Percentiles rank a stretch among this genome's conserved stretches.
Evolutionary conservation across 345 rosid genomes (phyloP).

Genomic region (Eucalyptus urophylla): DNA sequence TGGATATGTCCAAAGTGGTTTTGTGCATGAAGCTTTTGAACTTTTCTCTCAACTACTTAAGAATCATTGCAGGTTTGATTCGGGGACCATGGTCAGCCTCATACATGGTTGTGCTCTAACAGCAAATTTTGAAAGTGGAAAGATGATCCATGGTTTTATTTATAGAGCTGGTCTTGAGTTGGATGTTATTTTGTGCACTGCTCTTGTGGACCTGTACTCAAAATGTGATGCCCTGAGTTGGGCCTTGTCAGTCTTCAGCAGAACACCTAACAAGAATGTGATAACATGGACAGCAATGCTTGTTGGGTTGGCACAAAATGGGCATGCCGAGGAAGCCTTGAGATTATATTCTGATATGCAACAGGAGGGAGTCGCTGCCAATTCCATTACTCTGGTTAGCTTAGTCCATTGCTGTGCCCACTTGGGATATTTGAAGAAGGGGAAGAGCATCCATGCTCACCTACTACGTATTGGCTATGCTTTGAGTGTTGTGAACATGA

Average conservation of each 20-base stretch:
- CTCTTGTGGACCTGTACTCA: slow-evolving; percentile 4
- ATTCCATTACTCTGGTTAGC: slow-evolving; percentile 15
- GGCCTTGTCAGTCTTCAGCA: slow-evolving; percentile 12
- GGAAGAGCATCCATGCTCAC: slow-evolving; percentile 12
- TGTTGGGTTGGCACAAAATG: slow-evolving; percentile 16
- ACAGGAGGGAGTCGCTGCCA: slow-evolving; percentile 9
- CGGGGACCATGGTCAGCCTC: slow-evolving; percentile 8
- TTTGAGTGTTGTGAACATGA: slow-evolving; percentile 1
- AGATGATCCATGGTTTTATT: not conserved
- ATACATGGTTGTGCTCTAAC: slow-evolving; percentile 6
- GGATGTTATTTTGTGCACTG: slow-evolving; percentile 2
- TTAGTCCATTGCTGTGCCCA: slow-evolving; percentile 14
- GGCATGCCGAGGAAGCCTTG: slow-evolving; percentile 11
- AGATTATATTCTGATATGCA: slow-evolving; percentile 13
- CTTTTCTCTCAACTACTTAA: not conserved
- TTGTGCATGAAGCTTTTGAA: slow-evolving; percentile 1
- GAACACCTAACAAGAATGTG: slow-evolving; percentile 8
- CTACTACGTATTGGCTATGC: not conserved
- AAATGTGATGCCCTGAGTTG: not conserved
- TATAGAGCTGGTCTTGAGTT: slow-evolving; percentile 1
- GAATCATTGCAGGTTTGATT: not conserved
- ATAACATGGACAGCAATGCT: slow-evolving; percentile 25
- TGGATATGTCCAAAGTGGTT: slow-evolving; percentile 3
- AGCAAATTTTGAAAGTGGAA: slow-evolving; percentile 3
- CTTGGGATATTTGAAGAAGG: slow-evolving; percentile 7